Conservation (phyloP, 176 grass and related monocot species). For the Triticum timopheevii region DNA sequence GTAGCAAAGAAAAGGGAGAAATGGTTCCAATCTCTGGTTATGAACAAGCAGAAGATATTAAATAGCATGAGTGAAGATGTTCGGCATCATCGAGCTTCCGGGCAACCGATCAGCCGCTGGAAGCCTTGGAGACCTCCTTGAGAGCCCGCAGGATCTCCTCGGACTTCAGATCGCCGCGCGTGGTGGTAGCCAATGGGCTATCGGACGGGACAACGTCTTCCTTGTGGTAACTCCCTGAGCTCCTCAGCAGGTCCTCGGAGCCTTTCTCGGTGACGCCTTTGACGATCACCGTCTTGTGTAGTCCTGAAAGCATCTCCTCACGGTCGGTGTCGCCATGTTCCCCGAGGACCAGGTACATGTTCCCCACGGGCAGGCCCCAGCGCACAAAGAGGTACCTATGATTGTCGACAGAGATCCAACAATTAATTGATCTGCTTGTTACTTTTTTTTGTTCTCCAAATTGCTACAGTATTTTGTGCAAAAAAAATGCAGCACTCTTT, state of each 20-base stretch:
- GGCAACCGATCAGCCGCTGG: slow-evolving; percentile 37
- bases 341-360: slow-evolving; percentile 84
- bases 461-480: background rate
- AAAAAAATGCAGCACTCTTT: background rate
- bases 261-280: slow-evolving; percentile 74
- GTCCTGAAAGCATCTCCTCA: slow-evolving; percentile 74
- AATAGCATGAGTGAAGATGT: background rate
- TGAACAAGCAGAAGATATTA: slow-evolving; percentile 14
- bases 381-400: slow-evolving; percentile 88
- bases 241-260: slow-evolving; percentile 66
- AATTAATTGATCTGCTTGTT: background rate
- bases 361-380: slow-evolving; percentile 76
- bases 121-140: slow-evolving; percentile 73
- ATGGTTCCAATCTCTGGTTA: slow-evolving; percentile 9
- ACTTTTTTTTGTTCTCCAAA: background rate
- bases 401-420: background rate
- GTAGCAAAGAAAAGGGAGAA: slow-evolving; percentile 18
- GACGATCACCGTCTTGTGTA: slow-evolving; percentile 85
- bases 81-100: background rate
- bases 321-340: slow-evolving; percentile 75
- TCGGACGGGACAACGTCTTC: slow-evolving; percentile 70
- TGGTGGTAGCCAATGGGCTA: slow-evolving; percentile 56
- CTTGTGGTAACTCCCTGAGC: slow-evolving; percentile 70
- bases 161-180: slow-evolving; percentile 36
- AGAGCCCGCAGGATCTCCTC: slow-evolving; percentile 75